Evolutionary conservation across 208 protist genomes (phyloP), one percentile per base, ranked within the genome.

Genomic region (Wallacemonas collosoma): DNA sequence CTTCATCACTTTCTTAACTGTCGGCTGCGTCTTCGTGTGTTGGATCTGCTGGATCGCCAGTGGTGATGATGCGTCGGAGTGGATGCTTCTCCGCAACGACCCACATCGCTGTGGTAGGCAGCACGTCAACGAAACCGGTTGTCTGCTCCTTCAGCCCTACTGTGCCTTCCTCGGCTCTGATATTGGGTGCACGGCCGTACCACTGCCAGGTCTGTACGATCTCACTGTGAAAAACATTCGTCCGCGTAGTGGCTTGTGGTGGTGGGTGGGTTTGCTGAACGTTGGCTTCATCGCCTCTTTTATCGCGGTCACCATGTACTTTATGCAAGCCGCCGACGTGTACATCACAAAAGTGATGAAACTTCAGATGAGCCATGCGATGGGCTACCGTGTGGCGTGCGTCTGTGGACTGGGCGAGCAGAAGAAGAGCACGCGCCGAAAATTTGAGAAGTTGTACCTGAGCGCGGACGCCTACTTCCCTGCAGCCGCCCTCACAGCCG

Each of bases 331-430:
- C 39, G 83, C 90, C 12, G 75, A 80, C 44, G 56, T 51, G 55
- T 96, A 93, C 47, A 82, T 91, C 36, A 61, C 71, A 26, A 56
- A 58, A 6, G 84, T 93, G 36, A 93, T 93, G 87, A 56, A 51
- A 57, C 62, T 77, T 43, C 91, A 96, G 68, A 80, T 96, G 82
- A 55, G 78, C 17, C 54, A 79, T 56, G 78, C 88, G 2, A 61
- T 94, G 50, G 91, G 91, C 50, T 92, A 96, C 79, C 86, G 89
- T 26, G 89, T 93, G 7, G 86, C 76, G 66, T 85, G 88, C 67
- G 86, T 96, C 40, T 76, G 89, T 47, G 87, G 91, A 14, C 56
- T 93, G 11, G 73, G 79, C 41, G 66, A 61, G 11, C 69, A 77
- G 5, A 69, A 81, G 41, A 77, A 81, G 75, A 11, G 74, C 66